Evolutionary conservation across 2,329 filamentous ascomycete genomes (phyloP).

Genomic region (Penicillium sp.): DNA sequence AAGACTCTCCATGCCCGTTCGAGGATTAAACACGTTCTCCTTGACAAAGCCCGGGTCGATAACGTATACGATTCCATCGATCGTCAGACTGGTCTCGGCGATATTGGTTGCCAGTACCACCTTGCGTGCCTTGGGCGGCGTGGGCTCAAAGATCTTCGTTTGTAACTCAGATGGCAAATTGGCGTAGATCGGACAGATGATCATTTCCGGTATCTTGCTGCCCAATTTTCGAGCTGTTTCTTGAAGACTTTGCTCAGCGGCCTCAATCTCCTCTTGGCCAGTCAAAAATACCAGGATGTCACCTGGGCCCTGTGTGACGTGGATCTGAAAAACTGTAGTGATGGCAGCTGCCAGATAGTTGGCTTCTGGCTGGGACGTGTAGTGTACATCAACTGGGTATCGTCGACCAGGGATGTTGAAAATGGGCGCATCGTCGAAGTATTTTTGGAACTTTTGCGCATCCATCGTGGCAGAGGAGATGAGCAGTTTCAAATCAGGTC

Average conservation of each 20-base stretch:
- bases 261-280: constrained; percentile 93
- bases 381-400: constrained; percentile 88
- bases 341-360: constrained; percentile 91
- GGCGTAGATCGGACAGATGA: constrained; percentile 91
- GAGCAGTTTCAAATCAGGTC: constrained; percentile 82
- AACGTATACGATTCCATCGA: constrained; percentile 93
- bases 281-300: constrained; percentile 95
- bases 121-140: constrained; percentile 78
- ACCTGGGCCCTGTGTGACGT: constrained; percentile 77
- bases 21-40: constrained; percentile 88
- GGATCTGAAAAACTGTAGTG: constrained; percentile 92
- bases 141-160: constrained; percentile 90
- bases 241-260: constrained; percentile 75
- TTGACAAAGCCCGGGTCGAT: constrained; percentile 96
- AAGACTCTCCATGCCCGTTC: constrained; percentile 87
- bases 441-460: constrained; percentile 84
- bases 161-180: constrained; percentile 89
- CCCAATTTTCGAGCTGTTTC: constrained; percentile 87
- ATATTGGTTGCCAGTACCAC: constrained; percentile 96
- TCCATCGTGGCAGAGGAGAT: constrained; percentile 96
- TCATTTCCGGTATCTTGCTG: constrained; percentile 76
- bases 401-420: constrained; percentile 90
- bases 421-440: constrained; percentile 89
- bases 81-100: constrained; percentile 91
- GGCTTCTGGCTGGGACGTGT: constrained; percentile 84